phyloP scores from a whole-genome alignment of 1,284 basidiomycete species.

The Chondrostereum purpureum region DNA sequence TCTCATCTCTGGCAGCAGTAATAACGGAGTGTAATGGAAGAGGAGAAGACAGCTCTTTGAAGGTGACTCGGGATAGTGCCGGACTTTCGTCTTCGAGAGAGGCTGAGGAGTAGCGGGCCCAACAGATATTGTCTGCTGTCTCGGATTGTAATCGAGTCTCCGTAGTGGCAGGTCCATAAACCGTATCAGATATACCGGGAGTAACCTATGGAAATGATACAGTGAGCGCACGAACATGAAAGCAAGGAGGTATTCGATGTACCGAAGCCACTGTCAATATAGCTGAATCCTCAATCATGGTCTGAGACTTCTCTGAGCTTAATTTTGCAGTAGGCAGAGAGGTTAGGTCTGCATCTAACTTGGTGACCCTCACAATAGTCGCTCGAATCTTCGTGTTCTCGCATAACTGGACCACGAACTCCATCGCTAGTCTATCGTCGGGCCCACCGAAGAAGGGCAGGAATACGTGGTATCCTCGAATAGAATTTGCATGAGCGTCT shows the following conservation, averaged over 20 bases:
- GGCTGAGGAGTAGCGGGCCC: slow-evolving; percentile 42
- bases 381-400: slow-evolving; percentile 60
- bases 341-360: slow-evolving; percentile 26
- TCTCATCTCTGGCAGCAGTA: slow-evolving; percentile 17
- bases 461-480: slow-evolving; percentile 61
- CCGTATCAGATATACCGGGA: slow-evolving; percentile 51
- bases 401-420: slow-evolving; percentile 80
- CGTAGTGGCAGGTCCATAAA: slow-evolving; percentile 53
- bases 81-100: slow-evolving; percentile 20
- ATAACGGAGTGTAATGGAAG: slow-evolving; percentile 48
- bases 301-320: slow-evolving; percentile 2
- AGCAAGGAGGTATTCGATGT: slow-evolving; percentile 21
- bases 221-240: slow-evolving; percentile 8
- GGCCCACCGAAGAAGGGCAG: slow-evolving; percentile 93
- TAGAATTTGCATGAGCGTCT: slow-evolving; percentile 15
- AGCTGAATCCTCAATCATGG: slow-evolving; percentile 14
- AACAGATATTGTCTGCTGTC: slow-evolving; percentile 64
- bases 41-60: slow-evolving; percentile 45
- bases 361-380: slow-evolving; percentile 62
- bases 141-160: slow-evolving; percentile 59
- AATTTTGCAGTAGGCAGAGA: background rate
- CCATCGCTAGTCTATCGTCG: slow-evolving; percentile 85
- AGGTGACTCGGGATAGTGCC: slow-evolving; percentile 46
- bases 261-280: slow-evolving; percentile 1
- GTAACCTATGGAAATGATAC: slow-evolving; percentile 7